Conservation (phyloP, 495 filamentous ascomycete species). For the Talaromyces adpressus region DNA sequence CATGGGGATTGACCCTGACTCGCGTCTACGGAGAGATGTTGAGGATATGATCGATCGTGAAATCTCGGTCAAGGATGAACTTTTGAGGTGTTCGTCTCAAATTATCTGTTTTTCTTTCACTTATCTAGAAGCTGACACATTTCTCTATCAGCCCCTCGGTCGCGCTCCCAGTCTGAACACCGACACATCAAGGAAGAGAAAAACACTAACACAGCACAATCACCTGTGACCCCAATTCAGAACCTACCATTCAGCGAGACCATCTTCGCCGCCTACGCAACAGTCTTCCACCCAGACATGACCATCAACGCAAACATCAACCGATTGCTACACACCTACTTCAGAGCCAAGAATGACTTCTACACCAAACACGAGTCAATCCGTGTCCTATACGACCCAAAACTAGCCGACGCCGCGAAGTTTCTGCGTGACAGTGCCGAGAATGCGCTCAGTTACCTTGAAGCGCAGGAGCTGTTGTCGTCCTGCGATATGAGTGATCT, state of each 20-base stretch:
- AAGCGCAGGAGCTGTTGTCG: constrained; percentile 14
- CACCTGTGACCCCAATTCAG: not conserved
- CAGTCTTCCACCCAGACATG: not conserved
- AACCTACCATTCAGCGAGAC: not conserved
- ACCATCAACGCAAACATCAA: constrained; percentile 14
- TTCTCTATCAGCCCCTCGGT: not conserved
- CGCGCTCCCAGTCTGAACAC: not conserved
- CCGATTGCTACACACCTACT: constrained; percentile 28
- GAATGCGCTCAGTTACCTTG: constrained; percentile 32
- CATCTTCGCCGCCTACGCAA: not conserved
- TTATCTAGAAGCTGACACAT: not conserved
- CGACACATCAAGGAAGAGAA: not conserved
- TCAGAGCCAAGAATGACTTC: constrained; percentile 32
- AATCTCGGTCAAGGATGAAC: constrained; percentile 12
- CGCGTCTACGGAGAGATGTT: constrained; percentile 1
- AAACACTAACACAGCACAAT: not conserved
- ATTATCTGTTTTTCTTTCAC: not conserved
- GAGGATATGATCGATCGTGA: constrained; percentile 13
- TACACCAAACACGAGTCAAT: constrained; percentile 13
- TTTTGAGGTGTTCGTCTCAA: constrained; percentile 15
- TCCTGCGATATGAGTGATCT: constrained; percentile 9
- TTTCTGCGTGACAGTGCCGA: constrained; percentile 45
- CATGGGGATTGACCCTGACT: constrained; percentile 23
- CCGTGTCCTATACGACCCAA: constrained; percentile 12
- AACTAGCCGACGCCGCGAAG: constrained; percentile 24